Conservation (phyloP, 2,329 filamentous ascomycete species). For the Diaporthe eres region DNA sequence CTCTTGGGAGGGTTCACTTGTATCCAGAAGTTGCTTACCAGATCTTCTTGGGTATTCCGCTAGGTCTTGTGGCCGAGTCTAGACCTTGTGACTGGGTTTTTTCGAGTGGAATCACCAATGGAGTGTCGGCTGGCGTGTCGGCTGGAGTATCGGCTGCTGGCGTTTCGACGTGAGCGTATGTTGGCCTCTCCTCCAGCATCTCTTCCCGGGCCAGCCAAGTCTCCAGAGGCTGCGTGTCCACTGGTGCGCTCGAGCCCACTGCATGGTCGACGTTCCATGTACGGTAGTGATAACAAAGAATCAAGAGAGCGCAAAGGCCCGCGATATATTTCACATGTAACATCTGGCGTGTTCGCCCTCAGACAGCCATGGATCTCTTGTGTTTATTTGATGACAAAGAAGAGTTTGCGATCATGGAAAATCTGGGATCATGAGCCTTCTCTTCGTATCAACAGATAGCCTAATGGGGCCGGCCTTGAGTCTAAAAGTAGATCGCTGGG, state of each 20-base stretch:
- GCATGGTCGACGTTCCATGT: background rate
- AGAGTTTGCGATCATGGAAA: background rate
- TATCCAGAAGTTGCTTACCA: slow-evolving; percentile 45
- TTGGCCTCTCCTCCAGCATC: background rate
- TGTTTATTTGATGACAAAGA: background rate
- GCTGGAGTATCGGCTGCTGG: background rate
- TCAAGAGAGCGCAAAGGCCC: background rate
- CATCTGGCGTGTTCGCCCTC: background rate
- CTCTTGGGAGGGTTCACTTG: no score
- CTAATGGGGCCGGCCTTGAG: background rate
- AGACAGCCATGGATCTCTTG: background rate
- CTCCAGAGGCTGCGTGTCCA: background rate
- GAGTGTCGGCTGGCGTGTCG: background rate
- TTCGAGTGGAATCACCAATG: background rate
- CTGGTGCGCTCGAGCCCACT: background rate
- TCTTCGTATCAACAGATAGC: background rate
- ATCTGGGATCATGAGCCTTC: no score
- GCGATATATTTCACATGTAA: background rate
- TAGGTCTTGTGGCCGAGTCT: background rate
- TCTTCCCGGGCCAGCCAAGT: background rate
- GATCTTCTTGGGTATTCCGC: slow-evolving; percentile 44
- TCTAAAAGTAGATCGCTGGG: slow-evolving; percentile 16
- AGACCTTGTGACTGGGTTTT: background rate
- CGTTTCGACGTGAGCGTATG: background rate
- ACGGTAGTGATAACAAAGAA: background rate